Base-by-base conservation (phyloP, 495 filamentous ascomycete genomes). In the Neurospora terricola region DNA sequence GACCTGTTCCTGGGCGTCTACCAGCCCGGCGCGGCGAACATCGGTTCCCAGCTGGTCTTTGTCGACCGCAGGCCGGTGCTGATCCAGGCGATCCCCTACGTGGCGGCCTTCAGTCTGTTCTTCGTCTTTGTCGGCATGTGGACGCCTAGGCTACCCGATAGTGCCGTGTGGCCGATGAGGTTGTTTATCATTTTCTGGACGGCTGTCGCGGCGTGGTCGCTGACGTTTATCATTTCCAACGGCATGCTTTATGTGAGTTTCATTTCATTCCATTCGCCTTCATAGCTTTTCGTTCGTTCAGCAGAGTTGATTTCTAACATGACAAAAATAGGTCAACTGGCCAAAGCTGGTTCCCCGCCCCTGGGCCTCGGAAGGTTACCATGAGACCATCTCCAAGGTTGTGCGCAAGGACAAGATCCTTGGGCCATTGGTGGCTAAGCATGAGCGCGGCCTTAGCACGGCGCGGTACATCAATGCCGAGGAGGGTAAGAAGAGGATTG, bases 401-500 rank as follows among this genome's bases (percentile, higher is more conserved):
- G 92, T 93, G 10, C 85, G 88, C 38, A 89, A 92, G 73, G 93
- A 96, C 81, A 87, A 88, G 73, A 79, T 97, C 27, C 84, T 97
- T 73, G 94, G 94, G 3, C 82, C 85, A 39, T 85, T 92, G 71
- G 89, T 95, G 43, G 87, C 88, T 16, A 85, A 87, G 75, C 93
- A 94, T 76, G 92, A 94, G 79, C 86, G 92, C 30, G 92, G 93
- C 12, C 85, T 90, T 40, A 97, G 92, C 82, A 91, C 90, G 73
- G 90, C 91, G 38, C 85, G 91, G 59, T 88, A 96, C 69, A 88
- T 91, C 68, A 93, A 92, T 79, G 83, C 96, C 45, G 95, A 98
- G 80, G 95, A 98, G 78, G 95, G 95, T 21, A 98, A 98, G 86
- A 97, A 97, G 84, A 92, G 95, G 82, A 93, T 96, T 75, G 94